phyloP scores from a whole-genome alignment of 352 stramenopile species.

The Pythium biforme region DNA sequence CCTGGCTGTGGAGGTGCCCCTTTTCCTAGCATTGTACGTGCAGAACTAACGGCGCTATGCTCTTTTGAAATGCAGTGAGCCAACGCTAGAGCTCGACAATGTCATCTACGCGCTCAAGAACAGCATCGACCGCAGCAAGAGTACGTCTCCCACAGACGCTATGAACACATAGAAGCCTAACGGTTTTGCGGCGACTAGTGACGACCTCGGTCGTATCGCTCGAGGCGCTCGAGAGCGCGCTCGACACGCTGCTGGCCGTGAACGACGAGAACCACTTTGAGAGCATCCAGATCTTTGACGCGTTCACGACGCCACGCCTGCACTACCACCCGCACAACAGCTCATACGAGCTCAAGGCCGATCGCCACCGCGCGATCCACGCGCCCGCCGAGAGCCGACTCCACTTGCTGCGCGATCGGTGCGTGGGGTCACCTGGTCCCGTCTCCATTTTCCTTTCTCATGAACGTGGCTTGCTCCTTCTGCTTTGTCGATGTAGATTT shows the following conservation, averaged over 20 bases:
- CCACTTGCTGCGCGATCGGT: conserved; percentile 66
- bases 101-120: conserved; percentile 88
- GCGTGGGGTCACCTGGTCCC: not conserved
- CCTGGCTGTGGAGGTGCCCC: not conserved
- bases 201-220: conserved; percentile 81
- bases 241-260: conserved; percentile 80
- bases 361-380: conserved; percentile 56
- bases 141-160: conserved; percentile 30
- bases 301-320: conserved; percentile 71
- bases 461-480: too few relatives aligned
- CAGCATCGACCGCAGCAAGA: conserved; percentile 87
- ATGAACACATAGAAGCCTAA: not conserved
- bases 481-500: conserved; percentile 40
- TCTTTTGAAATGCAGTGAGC: conserved; percentile 43
- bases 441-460: too few relatives aligned
- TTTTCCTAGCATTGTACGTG: not conserved
- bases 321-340: conserved; percentile 66
- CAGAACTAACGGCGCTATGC: conserved; percentile 1
- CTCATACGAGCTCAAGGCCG: conserved; percentile 70
- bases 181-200: conserved; percentile 39
- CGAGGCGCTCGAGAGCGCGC: conserved; percentile 75
- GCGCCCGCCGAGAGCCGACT: conserved; percentile 53
- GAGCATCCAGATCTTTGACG: conserved; percentile 76
- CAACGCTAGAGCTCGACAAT: conserved; percentile 75
- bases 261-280: conserved; percentile 82